Percentiles rank a stretch among this genome's conserved stretches.
These are phyloP conservation scores for Amauroascus niger DNA, from an alignment of 2,329 filamentous ascomycete genomes.

Conservation along the genomic window DNA sequence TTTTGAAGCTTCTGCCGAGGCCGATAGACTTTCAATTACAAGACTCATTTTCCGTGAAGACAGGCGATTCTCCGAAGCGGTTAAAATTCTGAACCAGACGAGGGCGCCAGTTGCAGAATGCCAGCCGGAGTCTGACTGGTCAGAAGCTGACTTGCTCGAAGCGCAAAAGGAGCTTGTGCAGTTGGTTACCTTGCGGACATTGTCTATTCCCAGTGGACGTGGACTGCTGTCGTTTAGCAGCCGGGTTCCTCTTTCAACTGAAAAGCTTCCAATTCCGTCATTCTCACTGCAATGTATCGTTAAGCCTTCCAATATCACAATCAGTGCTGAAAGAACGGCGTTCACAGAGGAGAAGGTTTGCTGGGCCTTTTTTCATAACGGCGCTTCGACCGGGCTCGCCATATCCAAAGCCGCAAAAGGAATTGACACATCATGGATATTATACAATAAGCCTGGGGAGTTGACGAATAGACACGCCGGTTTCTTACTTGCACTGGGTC, in stretches of 20 bases:
- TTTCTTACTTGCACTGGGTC: slow-evolving; percentile 76
- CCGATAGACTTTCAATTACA: slow-evolving; percentile 73
- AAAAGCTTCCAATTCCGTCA: slow-evolving; percentile 78
- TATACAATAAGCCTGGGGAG: slow-evolving; percentile 92
- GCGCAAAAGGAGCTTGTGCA: slow-evolving; percentile 86
- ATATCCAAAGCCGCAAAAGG: slow-evolving; percentile 84
- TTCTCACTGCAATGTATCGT: slow-evolving; percentile 90
- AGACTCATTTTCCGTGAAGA: slow-evolving; percentile 85
- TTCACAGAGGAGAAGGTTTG: slow-evolving; percentile 95
- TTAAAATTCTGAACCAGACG: slow-evolving; percentile 72
- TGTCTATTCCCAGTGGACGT: slow-evolving; percentile 79
- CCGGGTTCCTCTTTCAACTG: slow-evolving; percentile 78
- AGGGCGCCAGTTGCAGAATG: slow-evolving; percentile 71
- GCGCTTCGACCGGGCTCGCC: slow-evolving; percentile 81
- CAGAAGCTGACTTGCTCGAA: slow-evolving; percentile 79
- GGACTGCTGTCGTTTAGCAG: slow-evolving; percentile 82
- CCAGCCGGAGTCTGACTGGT: slow-evolving; percentile 63
- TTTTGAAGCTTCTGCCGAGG: slow-evolving; percentile 70
- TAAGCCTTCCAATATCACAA: slow-evolving; percentile 81
- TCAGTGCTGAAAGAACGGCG: slow-evolving; percentile 77
- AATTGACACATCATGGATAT: slow-evolving; percentile 97
- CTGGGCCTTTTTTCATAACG: slow-evolving; percentile 98
- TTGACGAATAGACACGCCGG: slow-evolving; percentile 94
- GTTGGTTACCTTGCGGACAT: slow-evolving; percentile 72
- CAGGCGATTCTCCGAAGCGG: slow-evolving; percentile 76